Evolutionary conservation across 2,329 filamentous ascomycete species (phyloP).

Genomic region (Curvularia sp.): DNA sequence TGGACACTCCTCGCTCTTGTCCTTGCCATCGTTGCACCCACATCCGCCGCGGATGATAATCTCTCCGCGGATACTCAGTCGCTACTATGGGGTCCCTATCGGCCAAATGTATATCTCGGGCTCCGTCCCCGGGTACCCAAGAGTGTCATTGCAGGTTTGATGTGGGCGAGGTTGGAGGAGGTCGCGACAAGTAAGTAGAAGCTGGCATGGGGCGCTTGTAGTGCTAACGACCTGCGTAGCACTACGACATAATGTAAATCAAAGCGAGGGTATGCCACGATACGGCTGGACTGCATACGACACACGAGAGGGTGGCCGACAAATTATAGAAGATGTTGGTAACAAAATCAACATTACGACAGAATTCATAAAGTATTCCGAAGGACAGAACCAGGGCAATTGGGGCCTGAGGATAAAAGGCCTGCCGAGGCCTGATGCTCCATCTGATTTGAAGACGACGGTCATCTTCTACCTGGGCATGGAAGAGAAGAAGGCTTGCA

Average conservation of each 20-base stretch:
- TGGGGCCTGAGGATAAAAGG: slow-evolving; percentile 90
- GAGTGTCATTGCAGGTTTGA: slow-evolving; percentile 78
- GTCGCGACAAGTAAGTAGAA: slow-evolving; percentile 72
- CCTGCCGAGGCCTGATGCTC: slow-evolving; percentile 70
- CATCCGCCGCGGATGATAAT: slow-evolving; percentile 20
- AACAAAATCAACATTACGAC: slow-evolving; percentile 90
- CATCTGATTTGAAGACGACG: slow-evolving; percentile 72
- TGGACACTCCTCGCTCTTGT: slow-evolving; percentile 27
- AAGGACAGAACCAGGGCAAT: slow-evolving; percentile 82
- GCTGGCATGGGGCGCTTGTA: neutral
- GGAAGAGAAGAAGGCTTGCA: slow-evolving; percentile 69
- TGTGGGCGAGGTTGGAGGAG: slow-evolving; percentile 86
- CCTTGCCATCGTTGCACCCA: slow-evolving; percentile 22
- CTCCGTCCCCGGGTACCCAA: slow-evolving; percentile 80
- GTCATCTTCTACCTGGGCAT: slow-evolving; percentile 82
- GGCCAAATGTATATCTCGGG: slow-evolving; percentile 91
- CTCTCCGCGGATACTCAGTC: slow-evolving; percentile 68
- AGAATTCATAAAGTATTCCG: slow-evolving; percentile 87
- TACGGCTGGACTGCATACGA: slow-evolving; percentile 99
- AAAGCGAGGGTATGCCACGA: slow-evolving; percentile 87
- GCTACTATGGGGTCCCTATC: slow-evolving; percentile 93
- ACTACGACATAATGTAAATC: slow-evolving; percentile 91
- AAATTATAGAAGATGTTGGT: slow-evolving; percentile 84
- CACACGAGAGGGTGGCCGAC: slow-evolving; percentile 79
- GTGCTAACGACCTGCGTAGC: slow-evolving; percentile 43